Percentiles rank a stretch among this genome's conserved stretches.
These are phyloP conservation scores for Cercospora nicotianae DNA, from an alignment of 2,329 filamentous ascomycete species.

Conservation along the genomic window DNA sequence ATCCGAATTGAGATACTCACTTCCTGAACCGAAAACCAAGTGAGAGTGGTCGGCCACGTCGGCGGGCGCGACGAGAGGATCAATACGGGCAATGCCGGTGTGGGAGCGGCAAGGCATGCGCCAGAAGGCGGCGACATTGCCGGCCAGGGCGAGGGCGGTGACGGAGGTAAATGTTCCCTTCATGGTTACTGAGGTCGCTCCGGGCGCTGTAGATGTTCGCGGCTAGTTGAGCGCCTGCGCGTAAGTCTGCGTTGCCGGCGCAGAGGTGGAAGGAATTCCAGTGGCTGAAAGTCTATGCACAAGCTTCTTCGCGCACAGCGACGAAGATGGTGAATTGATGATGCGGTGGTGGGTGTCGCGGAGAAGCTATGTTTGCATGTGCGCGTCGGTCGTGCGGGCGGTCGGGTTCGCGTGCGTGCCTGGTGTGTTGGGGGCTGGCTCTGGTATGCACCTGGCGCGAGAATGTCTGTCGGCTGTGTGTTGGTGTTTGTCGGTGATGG, in stretches of 20 bases:
- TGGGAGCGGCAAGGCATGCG: conserved; percentile 79
- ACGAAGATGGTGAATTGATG: conserved; percentile 17
- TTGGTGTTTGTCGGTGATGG: conserved; percentile 11
- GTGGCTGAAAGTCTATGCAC: conserved; percentile 14
- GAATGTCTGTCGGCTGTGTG: conserved; percentile 6
- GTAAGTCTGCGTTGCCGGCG: conserved; percentile 23
- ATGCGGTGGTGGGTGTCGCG: conserved; percentile 3
- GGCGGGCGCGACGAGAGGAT: conserved; percentile 70
- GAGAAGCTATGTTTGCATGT: conserved; percentile 9
- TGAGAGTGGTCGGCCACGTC: conserved; percentile 66
- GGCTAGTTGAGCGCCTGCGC: conserved; percentile 20
- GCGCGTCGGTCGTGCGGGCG: conserved; percentile 17
- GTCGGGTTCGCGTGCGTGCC: conserved; percentile 21
- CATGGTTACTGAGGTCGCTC: conserved; percentile 27
- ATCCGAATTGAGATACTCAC: conserved; percentile 54
- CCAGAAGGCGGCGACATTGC: conserved; percentile 67
- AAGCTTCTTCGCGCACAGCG: conserved; percentile 23
- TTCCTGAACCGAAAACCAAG: conserved; percentile 70
- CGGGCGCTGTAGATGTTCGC: conserved; percentile 15
- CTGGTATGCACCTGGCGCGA: conserved; percentile 27
- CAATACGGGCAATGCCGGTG: conserved; percentile 69
- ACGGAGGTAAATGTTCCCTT: conserved; percentile 27
- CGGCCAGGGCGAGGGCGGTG: conserved; percentile 33
- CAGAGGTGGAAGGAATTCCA: conserved; percentile 11
- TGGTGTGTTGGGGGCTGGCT: conserved; percentile 21